Evolutionary conservation across 148 eudicot genomes (phyloP), one percentile per base, ranked within the genome.

Genomic region (Salicornia ramosissima): DNA sequence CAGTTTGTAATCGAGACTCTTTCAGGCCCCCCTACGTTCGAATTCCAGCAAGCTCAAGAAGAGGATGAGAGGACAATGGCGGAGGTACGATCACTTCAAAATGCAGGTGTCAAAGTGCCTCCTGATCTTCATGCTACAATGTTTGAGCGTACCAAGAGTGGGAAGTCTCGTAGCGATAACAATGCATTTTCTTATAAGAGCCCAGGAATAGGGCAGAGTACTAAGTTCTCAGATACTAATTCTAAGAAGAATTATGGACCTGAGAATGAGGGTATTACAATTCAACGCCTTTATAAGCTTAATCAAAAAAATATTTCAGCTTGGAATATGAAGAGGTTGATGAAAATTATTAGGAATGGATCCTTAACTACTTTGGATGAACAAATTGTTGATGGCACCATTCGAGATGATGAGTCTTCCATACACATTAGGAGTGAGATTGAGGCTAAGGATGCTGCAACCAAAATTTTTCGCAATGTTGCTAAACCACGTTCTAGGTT

Each of bases 261-360:
- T 36, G 8, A 4, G 4, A 8, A 86, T 5, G 83, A 83, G 5
- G 85, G 79, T 24, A 86, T 90, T 65, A 70, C 89, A 0, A 71
- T 88, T 19, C 89, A 88, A 55, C 80, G 81, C 50, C 71, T 93
- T 57, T 95, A 87, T 36, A 90, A 61, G 66, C 43, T 90, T 49
- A 90, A 88, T 69, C 84, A 78, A 24, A 83, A 87, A 76, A 93
- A 93, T 72, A 78, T 93, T 7, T 93, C 98, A 0, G 98, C 98
- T 36, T 93, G 96, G 98, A 90, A 86, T 67, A 90, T 93, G 95
- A 90, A 93, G 78, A 86, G 95, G 72, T 71, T 90, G 84, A 84
- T 90, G 64, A 86, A 74, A 36, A 84, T 85, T 42, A 86, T 88
- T 12, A 76, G 89, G n/a, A 79, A 83, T 19, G 88, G 98, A 33